phyloP scores from a whole-genome alignment of 1,284 basidiomycete species.

The Pyrrhoderma noxium region DNA sequence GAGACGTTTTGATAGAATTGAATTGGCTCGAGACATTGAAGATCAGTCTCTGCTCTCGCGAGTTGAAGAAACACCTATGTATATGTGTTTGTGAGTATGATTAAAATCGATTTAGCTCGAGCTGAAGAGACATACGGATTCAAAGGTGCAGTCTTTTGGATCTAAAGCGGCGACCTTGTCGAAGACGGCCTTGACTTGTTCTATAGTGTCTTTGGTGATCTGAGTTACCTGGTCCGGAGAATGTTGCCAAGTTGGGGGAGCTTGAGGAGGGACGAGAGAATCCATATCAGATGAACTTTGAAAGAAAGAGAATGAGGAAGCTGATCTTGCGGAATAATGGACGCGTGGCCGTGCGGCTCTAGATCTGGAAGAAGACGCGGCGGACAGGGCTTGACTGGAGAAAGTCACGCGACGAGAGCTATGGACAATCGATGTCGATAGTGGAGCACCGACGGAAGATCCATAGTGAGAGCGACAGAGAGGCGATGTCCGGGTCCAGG shows the following conservation, averaged over 20 bases:
- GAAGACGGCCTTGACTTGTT: slow-evolving; percentile 44
- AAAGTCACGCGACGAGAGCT: too few species aligned
- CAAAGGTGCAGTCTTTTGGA: slow-evolving; percentile 47
- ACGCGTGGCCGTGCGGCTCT: too few species aligned
- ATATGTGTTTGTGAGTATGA: slow-evolving; percentile 7
- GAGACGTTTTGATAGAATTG: slow-evolving; percentile 78
- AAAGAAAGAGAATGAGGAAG: slow-evolving; percentile 15
- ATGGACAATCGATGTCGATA: background rate
- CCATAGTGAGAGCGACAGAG: background rate
- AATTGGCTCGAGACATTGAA: slow-evolving; percentile 52
- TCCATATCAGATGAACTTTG: slow-evolving; percentile 31
- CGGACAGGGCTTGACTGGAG: too few species aligned
- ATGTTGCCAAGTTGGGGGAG: slow-evolving; percentile 63
- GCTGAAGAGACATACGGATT: slow-evolving; percentile 35
- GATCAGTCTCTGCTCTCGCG: slow-evolving; percentile 48
- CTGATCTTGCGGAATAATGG: background rate
- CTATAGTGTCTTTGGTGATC: slow-evolving; percentile 55
- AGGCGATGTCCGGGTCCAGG: background rate
- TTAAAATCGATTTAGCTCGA: slow-evolving; percentile 8
- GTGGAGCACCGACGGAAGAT: background rate
- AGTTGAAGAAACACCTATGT: slow-evolving; percentile 62
- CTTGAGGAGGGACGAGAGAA: slow-evolving; percentile 55
- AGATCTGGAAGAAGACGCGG: too few species aligned
- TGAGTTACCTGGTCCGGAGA: slow-evolving; percentile 51
- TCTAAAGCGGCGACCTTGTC: slow-evolving; percentile 60